Evolutionary conservation across 352 stramenopile genomes (phyloP).

Genomic region (Pythium dissotocum): DNA sequence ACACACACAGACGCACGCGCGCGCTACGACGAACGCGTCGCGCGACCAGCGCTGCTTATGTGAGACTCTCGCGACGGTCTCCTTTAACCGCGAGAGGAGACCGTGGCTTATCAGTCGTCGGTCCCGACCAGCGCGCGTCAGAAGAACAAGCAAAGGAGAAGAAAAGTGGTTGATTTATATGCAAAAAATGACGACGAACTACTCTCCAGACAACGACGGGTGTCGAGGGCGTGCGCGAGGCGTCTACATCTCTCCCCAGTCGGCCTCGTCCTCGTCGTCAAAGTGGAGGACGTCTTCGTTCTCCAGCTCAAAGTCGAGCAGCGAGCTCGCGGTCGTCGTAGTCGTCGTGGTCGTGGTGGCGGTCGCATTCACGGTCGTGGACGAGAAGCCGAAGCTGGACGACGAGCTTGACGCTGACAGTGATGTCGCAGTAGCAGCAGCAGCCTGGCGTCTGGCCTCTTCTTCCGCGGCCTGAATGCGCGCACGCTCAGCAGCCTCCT

Average conservation of each 20-base stretch:
- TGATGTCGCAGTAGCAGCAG: constrained; percentile 25
- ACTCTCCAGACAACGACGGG: not conserved
- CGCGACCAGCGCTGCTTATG: no score
- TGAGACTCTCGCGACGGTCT: no score
- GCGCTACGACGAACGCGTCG: no score
- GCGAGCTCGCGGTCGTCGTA: constrained; percentile 35
- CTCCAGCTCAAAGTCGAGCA: constrained; percentile 77
- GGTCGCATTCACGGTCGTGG: constrained; percentile 17
- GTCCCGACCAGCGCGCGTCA: no score
- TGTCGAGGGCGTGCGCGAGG: no score
- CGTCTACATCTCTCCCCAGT: constrained; percentile 83
- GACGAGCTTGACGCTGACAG: constrained; percentile 21
- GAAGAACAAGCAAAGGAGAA: not conserved
- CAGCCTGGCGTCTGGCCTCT: constrained; percentile 25
- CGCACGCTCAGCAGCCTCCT: not conserved
- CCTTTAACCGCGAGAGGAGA: no score
- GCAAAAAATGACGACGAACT: not conserved
- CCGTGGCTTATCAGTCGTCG: no score
- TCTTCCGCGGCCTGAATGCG: constrained; percentile 21
- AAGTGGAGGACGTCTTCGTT: constrained; percentile 71
- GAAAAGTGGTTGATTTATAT: not conserved
- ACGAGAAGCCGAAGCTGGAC: constrained; percentile 16
- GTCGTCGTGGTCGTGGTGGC: constrained; percentile 9
- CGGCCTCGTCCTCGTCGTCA: constrained; percentile 78
- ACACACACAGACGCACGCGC: no score